Base-by-base conservation (phyloP, 352 stramenopile genomes). In the Globisporangium nunn region DNA sequence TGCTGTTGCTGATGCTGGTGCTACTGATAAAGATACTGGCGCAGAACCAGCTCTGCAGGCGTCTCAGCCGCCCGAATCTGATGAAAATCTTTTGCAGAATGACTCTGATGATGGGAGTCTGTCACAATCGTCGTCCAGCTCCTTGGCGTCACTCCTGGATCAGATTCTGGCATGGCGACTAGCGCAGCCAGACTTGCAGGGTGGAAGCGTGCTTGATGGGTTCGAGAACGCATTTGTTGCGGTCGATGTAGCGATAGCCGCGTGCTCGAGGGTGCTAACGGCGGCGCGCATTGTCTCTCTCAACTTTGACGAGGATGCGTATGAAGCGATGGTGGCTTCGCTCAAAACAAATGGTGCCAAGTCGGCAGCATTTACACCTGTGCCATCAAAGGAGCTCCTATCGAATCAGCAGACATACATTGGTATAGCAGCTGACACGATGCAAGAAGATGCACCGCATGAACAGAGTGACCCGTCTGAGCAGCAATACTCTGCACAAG, bases 131-230 rank as follows among this genome's bases (percentile, higher is more conserved):
- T 15, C 35, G 2, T 56, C 52, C 0, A 54, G 54, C 12, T 61
- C 64, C 35, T 39, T 85, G n/a, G 57, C 58, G n/a, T 48, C 53
- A 23, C 53, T 95, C 28, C 54, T 96, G 30, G 48, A 70, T 4
- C 56, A 78, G 11, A 75, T 96, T 35, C 30, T 96, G 40, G 29
- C 59, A 11, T 95, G 79, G 81, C 73, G 81, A 8, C 31, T 95
- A 8, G 45, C 51, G 0, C 75, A 87, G 51, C 53, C 71, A 23
- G 87, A 96, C 55, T 51, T 91, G n/a, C 66, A 68, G 43, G 65
- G 55, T 17, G 88, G 88, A 18, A 66, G 74, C 17, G 74, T 96
- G 0, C 54, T 96, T 40, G 88, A 96, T 56, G 74, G 78, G 0
- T 82, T 91, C 46, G 67, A 86, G 14, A 93, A 80, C 33, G 58